Evolutionary conservation across 2,329 filamentous ascomycete species (phyloP), one percentile per base, ranked within the genome.

Genomic region (Huntiella bhutanensis): DNA sequence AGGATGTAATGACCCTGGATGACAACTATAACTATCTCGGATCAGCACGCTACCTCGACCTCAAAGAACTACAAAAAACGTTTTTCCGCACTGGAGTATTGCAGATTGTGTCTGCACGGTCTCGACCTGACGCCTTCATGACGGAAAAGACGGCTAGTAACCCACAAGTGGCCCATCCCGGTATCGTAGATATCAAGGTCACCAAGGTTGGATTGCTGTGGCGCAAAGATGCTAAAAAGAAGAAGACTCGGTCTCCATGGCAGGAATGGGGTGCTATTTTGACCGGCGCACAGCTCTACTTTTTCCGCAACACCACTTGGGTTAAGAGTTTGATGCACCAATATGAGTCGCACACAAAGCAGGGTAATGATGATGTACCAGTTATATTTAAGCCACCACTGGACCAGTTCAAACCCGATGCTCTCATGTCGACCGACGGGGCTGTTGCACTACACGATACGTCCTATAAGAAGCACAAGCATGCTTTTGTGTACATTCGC

Each of bases 231-330:
- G 66, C 72, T 1, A 95, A 93, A 64, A 94, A 88, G 63, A 88
- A 91, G 64, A 93, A 92, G 61, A 81, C 86, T 1, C 75, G 88
- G 38, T 95, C 88, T 8, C 88, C 91, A 1, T 98, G 91, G 91
- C 88, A 95, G 58, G 91, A 98, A 69, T 98, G 91, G 91, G 91
- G 91, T 45, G 91, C 86, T 17, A 82, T 98, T 49, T 70, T 98
- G 28, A 98, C 91, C 1, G 85, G 88, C n/a, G 92, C 91, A 4
- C 88, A 95, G 57, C 72, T 98, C 5, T 98, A 95, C 60, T 85
- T 98, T 60, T 98, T 96, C 65, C 80, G 84, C 49, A 95, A 96
- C 58, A 81, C 85, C 4, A 70, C 77, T 15, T 98, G 91, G 88
- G 77, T 93, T 33, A 96, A 94, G 61, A 82, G 73, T 49, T 63